phyloP scores from a whole-genome alignment of 495 filamentous ascomycete genomes.

The Aspergillus biplanus region DNA sequence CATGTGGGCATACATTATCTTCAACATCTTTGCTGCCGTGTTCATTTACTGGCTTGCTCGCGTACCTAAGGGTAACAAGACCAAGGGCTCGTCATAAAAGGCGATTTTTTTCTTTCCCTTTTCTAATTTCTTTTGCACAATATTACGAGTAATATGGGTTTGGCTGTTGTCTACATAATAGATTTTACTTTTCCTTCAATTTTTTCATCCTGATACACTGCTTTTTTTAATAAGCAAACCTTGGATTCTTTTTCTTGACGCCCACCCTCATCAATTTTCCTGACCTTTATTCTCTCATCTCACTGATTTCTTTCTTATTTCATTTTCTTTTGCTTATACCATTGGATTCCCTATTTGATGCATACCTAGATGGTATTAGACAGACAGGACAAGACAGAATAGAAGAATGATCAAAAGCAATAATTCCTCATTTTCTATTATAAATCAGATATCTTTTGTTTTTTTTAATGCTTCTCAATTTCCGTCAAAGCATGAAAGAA shows the following conservation, averaged over 20 bases:
- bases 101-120: not conserved
- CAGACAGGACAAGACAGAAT: slow-evolving; percentile 1
- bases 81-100: slow-evolving; percentile 30
- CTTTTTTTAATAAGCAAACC: not conserved
- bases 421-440: not conserved
- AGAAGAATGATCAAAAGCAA: not conserved
- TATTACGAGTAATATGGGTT: not conserved
- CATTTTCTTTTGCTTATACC: not conserved
- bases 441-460: not conserved
- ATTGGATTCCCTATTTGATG: not conserved
- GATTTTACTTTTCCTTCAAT: not conserved
- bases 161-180: slow-evolving; percentile 1
- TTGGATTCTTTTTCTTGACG: not conserved
- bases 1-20: slow-evolving; percentile 66
- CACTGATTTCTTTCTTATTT: not conserved
- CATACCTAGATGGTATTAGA: slow-evolving; percentile 10
- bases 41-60: slow-evolving; percentile 78
- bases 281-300: not conserved
- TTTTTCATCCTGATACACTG: not conserved
- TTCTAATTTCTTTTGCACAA: not conserved
- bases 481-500: too few species aligned
- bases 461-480: not conserved
- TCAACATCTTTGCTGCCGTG: slow-evolving; percentile 72
- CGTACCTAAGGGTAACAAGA: slow-evolving; percentile 65
- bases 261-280: not conserved